Conservation (phyloP, 2,329 filamentous ascomycete species). For the Diplodia intermedia region DNA sequence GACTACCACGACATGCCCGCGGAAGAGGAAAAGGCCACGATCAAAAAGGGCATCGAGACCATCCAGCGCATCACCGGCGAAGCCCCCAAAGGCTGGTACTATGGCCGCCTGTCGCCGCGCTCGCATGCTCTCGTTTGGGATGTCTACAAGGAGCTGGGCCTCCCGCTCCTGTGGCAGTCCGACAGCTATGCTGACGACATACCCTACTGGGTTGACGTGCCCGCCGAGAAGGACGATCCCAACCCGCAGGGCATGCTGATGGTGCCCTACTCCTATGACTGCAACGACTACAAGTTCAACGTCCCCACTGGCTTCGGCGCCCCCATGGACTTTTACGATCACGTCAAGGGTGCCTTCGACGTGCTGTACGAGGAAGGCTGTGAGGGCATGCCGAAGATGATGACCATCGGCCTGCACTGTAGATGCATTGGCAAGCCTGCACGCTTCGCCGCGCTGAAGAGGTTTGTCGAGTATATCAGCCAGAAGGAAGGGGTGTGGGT, state of each 20-base stretch:
- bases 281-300: slow-evolving; percentile 61
- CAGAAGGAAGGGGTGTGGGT: slow-evolving; percentile 63
- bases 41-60: slow-evolving; percentile 52
- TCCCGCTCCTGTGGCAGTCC: slow-evolving; percentile 57
- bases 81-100: slow-evolving; percentile 59
- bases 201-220: slow-evolving; percentile 63
- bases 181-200: slow-evolving; percentile 64
- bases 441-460: slow-evolving; percentile 58
- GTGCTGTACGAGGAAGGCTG: slow-evolving; percentile 61
- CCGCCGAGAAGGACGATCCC: slow-evolving; percentile 52
- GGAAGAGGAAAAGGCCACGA: slow-evolving; percentile 58
- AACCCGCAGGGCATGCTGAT: slow-evolving; percentile 59
- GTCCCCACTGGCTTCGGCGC: slow-evolving; percentile 55
- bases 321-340: slow-evolving; percentile 53
- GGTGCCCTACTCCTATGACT: slow-evolving; percentile 63
- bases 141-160: slow-evolving; percentile 61
- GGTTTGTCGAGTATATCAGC: slow-evolving; percentile 62
- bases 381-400: slow-evolving; percentile 61
- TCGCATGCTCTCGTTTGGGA: slow-evolving; percentile 56
- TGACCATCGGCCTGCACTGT: slow-evolving; percentile 63
- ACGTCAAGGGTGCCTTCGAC: slow-evolving; percentile 62
- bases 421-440: slow-evolving; percentile 62
- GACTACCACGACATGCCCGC: slow-evolving; percentile 56
- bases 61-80: slow-evolving; percentile 55
- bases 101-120: slow-evolving; percentile 55